Base-by-base conservation (phyloP, 208 protist genomes). In the Trypanosoma mega region DNA sequence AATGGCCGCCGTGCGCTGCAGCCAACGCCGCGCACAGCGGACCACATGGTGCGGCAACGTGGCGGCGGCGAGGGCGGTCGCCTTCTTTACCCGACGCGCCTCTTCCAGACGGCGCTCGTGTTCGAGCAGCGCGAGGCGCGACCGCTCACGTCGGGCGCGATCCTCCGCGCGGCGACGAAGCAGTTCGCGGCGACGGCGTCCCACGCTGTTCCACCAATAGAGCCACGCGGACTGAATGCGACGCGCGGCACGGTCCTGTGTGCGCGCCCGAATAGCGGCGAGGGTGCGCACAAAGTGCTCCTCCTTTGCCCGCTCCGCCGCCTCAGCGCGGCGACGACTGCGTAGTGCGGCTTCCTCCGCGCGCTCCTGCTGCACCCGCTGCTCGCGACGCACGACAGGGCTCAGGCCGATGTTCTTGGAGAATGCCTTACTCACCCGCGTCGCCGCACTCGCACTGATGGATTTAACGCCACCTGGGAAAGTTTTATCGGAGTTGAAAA, bases 141-240 rank as follows among this genome's bases (percentile, higher is more conserved):
- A 45, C 16, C 46, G 31, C 47, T 73, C 62, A 12, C 69, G 34
- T 0, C 72, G 63, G 48, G 67, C 73, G 23, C 76, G 66, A 46
- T 87, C 82, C 54, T 78, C 74, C 6, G 65, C 58, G 7, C 76
- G 78, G n/a, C 67, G 69, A 48, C 63, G 44, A 57, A 81, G 68
- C 12, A 76, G 61, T 39, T 76, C 68, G 7, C 80, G 76, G 0
- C 78, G 76, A 2, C 73, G 57, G 31, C 61, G 61, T 8, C 88
- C 88, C 2, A 86, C 48, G 4, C 63, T 46, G 8, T 26, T 44
- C 85, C 88, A 94, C 88, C 88, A 94, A 41, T 58, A 64, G 16
- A 16, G 56, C 85, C 88, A 94, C 39, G 26, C 29, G 8, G 52
- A 61, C 56, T 94, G 88, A 36, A 94, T 81, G 1, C 27, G 54